Conservation (phyloP, 345 rosid genomes). For the Syzygium jambos region DNA sequence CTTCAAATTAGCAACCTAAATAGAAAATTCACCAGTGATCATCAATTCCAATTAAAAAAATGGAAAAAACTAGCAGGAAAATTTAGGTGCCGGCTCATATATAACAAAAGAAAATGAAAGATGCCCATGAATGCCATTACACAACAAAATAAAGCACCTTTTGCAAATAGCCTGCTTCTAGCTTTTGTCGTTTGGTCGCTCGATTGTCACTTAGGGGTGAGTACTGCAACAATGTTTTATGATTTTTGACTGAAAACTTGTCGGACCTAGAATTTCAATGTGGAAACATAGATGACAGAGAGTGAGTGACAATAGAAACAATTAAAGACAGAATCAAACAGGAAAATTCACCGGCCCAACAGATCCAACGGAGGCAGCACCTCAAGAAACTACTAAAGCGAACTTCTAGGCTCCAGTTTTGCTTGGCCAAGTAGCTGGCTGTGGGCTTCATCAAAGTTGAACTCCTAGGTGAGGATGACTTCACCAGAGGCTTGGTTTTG, state of each 20-base stretch:
- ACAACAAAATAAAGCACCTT: slow-evolving; percentile 38
- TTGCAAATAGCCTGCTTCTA: slow-evolving; percentile 58
- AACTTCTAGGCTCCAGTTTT: slow-evolving; percentile 27
- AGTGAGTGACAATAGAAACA: background rate
- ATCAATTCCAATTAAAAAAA: background rate
- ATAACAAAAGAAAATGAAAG: background rate
- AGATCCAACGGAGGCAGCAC: background rate
- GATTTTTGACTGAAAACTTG: slow-evolving; percentile 16
- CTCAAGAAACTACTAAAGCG: slow-evolving; percentile 32
- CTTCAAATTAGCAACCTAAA: slow-evolving; percentile 54
- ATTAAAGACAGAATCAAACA: background rate
- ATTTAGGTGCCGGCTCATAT: background rate
- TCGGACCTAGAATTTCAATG: slow-evolving; percentile 27
- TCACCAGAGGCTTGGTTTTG: background rate
- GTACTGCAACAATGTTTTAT: slow-evolving; percentile 22
- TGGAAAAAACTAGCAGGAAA: background rate
- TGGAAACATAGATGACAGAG: background rate
- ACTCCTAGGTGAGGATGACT: slow-evolving; percentile 22
- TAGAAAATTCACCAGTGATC: background rate
- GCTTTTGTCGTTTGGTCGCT: slow-evolving; percentile 76
- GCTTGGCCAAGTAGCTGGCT: slow-evolving; percentile 80
- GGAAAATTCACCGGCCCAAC: background rate
- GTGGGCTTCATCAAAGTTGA: slow-evolving; percentile 81
- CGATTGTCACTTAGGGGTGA: slow-evolving; percentile 24
- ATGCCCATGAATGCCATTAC: background rate